phyloP scores from a whole-genome alignment of 805 yeast genomes.

The Cyberlindnera sargentensis region DNA sequence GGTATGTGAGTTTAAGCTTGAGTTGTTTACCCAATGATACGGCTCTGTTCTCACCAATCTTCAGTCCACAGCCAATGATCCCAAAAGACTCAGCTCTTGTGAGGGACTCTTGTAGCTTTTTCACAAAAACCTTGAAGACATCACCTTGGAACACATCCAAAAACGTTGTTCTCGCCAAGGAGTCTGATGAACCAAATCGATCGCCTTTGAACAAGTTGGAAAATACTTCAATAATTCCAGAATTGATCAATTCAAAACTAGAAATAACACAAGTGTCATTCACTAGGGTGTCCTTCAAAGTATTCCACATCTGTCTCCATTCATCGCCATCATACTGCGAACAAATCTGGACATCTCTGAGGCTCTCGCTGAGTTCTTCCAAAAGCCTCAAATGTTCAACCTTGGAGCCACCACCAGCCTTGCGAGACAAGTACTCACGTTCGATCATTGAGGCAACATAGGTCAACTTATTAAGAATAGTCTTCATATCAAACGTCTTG shows the following conservation, averaged over 20 bases:
- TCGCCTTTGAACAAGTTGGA: constrained; percentile 27
- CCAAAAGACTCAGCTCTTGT: constrained; percentile 71
- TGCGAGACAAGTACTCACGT: constrained; percentile 21
- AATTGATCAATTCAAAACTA: constrained; percentile 67
- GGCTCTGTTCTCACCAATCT: constrained; percentile 37
- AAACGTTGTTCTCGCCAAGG: constrained; percentile 40
- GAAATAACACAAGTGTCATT: constrained; percentile 36
- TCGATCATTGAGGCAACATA: constrained; percentile 23
- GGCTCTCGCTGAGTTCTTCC: constrained; percentile 17
- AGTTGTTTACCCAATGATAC: constrained; percentile 67
- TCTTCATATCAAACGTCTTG: constrained; percentile 3
- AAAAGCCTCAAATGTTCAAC: constrained; percentile 24
- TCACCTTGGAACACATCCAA: constrained; percentile 28
- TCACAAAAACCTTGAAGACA: constrained; percentile 40
- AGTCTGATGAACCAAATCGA: constrained; percentile 21
- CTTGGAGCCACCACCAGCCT: constrained; percentile 19
- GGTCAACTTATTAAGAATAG: constrained; percentile 8
- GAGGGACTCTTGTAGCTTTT: constrained; percentile 63
- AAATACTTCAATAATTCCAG: constrained; percentile 51
- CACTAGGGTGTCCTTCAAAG: constrained; percentile 30
- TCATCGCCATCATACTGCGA: constrained; percentile 18
- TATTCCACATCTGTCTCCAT: constrained; percentile 31
- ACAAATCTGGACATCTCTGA: constrained; percentile 8
- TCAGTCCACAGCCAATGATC: constrained; percentile 38
- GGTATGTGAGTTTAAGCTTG: constrained; percentile 45